Conservation (phyloP, 139 green algal species). For the Chlamydomonas schloesseri region DNA sequence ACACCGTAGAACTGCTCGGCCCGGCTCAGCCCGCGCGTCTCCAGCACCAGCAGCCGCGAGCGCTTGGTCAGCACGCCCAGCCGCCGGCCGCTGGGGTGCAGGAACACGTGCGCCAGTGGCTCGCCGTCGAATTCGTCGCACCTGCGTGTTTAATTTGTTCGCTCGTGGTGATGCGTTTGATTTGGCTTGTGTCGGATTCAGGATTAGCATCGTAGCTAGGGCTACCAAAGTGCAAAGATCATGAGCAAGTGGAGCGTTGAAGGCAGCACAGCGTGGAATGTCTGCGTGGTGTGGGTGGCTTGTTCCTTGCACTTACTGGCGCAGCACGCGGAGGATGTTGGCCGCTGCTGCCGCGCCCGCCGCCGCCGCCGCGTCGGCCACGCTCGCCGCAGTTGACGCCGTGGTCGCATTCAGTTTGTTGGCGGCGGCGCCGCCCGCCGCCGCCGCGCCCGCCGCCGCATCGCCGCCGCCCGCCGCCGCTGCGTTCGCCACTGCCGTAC, state of each 20-base stretch:
- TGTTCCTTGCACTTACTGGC: conserved; percentile 43
- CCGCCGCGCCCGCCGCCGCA: too few relatives aligned
- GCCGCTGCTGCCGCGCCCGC: neutral
- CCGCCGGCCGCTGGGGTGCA: conserved; percentile 41
- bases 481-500: too few relatives aligned
- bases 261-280: too few relatives aligned
- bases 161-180: neutral
- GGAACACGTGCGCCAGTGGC: conserved; percentile 33
- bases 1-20: conserved; percentile 41
- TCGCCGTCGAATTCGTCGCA: conserved; percentile 46
- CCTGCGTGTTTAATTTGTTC: neutral
- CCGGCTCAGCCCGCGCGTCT: conserved; percentile 44
- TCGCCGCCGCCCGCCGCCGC: neutral
- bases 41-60: conserved; percentile 46
- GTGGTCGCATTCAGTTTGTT: neutral
- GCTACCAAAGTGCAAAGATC: too few relatives aligned
- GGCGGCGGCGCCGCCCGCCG: neutral
- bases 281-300: too few relatives aligned
- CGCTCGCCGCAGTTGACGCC: neutral
- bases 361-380: neutral
- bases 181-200: too few relatives aligned
- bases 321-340: conserved; percentile 41
- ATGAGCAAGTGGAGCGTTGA: too few relatives aligned
- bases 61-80: conserved; percentile 55
- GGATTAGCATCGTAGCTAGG: too few relatives aligned